Evolutionary conservation across 108 stramenopile species (phyloP).

Genomic region (Cyclotella choctawhatcheeana): DNA sequence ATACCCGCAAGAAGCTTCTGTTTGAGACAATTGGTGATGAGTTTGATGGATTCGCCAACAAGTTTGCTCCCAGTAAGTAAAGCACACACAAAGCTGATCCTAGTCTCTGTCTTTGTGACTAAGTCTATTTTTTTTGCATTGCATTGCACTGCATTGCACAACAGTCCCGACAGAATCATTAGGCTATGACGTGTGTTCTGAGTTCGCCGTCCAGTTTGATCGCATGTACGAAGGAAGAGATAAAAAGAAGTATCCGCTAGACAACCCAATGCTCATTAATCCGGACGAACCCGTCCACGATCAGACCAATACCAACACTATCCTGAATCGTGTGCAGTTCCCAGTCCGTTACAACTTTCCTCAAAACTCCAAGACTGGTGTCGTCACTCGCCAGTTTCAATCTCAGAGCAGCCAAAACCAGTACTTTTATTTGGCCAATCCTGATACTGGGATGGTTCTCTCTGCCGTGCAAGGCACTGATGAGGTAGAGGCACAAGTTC

Average conservation of each 20-base stretch:
- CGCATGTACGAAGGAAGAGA: neutral
- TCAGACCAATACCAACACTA: neutral
- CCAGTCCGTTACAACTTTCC: neutral
- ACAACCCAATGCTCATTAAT: neutral
- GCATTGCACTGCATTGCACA: no score
- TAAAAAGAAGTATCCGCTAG: neutral
- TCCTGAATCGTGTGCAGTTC: neutral
- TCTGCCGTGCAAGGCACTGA: no score
- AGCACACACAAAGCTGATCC: no score
- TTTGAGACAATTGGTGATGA: no score
- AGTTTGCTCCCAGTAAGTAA: neutral
- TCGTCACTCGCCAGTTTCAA: neutral
- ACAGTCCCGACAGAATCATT: neutral
- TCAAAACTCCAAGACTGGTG: neutral
- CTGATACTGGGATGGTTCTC: neutral
- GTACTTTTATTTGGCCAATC: neutral
- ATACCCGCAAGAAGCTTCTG: neutral
- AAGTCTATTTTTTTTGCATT: no score
- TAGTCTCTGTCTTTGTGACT: no score
- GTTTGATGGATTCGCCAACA: neutral
- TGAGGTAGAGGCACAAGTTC: no score
- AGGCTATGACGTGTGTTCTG: neutral
- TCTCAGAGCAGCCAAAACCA: neutral
- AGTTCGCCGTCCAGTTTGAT: neutral
- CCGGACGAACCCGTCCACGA: neutral